Conservation (phyloP, 2,329 filamentous ascomycete genomes). For the Fusarium pseudocircinatum region DNA sequence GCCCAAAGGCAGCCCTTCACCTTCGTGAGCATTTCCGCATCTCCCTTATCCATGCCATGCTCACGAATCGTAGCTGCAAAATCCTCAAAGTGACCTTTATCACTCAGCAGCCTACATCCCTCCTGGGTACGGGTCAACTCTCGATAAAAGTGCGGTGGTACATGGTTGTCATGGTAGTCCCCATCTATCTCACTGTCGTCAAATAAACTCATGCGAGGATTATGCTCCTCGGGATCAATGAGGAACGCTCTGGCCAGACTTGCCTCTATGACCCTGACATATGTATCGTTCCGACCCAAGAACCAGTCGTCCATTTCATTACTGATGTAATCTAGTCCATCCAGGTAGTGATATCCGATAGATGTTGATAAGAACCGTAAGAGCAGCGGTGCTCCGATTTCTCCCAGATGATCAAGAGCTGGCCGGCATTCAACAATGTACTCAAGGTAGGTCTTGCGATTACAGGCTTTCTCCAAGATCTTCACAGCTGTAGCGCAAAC, state of each 20-base stretch:
- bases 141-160: conserved; percentile 98
- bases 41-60: conserved; percentile 84
- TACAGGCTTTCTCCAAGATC: conserved; percentile 96
- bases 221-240: conserved; percentile 68
- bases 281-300: conserved; percentile 94
- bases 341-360: conserved; percentile 96
- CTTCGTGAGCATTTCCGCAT: conserved; percentile 86
- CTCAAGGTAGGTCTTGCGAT: conserved; percentile 88
- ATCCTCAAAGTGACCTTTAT: conserved; percentile 96
- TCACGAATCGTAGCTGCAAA: conserved; percentile 91
- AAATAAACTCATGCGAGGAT: conserved; percentile 67
- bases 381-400: conserved; percentile 93
- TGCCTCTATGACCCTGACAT: conserved; percentile 94
- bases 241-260: conserved; percentile 87
- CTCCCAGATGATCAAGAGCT: conserved; percentile 91
- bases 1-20: conserved; percentile 98
- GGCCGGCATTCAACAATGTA: conserved; percentile 97
- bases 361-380: conserved; percentile 94
- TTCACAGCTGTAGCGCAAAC: conserved; percentile 97
- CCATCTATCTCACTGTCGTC: conserved; percentile 66
- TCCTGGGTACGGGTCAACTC: conserved; percentile 93
- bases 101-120: conserved; percentile 86
- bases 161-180: conserved; percentile 70
- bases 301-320: conserved; percentile 99
- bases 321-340: conserved; percentile 97